Base-by-base conservation (phyloP, 352 stramenopile species). In the Globisporangium solare region DNA sequence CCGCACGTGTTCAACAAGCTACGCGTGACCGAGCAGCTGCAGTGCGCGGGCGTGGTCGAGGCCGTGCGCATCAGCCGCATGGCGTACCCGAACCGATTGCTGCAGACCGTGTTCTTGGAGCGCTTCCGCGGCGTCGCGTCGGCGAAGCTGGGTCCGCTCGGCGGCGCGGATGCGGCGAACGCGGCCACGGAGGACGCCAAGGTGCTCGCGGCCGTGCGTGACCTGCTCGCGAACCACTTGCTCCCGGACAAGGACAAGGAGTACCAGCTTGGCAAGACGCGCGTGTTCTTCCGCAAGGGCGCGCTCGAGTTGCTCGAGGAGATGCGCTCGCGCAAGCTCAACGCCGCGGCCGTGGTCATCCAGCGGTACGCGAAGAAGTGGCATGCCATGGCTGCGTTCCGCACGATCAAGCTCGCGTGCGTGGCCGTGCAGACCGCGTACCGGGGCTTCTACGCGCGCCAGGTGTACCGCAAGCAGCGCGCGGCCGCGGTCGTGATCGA, bases 11-110 rank as follows among this genome's bases (percentile, higher is more conserved):
- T 99, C 64, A 94, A 93, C 63, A 85, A 97, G 58, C 71, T 90
- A 43, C 77, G 94, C 52, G 84, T 98, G 11, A 97, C 96, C 6
- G 92, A 99, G 70, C 97, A 99, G 83, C 68, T 99, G 12, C 82
- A 89, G 60, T 99, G 98, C 60, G 95, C 95, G 54, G 97, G 97
- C 75, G 96, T 99, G 10, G 91, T 99, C 43, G 97, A 99, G 64
- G 97, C 97, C 15, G 96, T 99, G 37, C 89, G 95, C 52, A 98
- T 99, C 49, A 97, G 94, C 60, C 89, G 97, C 60, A 94, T 96
- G 69, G 97, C 97, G n/a, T 99, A 98, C 67, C 97, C 97, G 45
- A 98, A 99, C 69, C 96, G 97, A 51, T 69, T 99, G 46, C 69
- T 87, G 54, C 96, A 99, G 67, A 80, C 74, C 0, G 74, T 92